Base-by-base conservation (phyloP, 2,329 filamentous ascomycete genomes). In the Zymoseptoria pseudotritici region DNA sequence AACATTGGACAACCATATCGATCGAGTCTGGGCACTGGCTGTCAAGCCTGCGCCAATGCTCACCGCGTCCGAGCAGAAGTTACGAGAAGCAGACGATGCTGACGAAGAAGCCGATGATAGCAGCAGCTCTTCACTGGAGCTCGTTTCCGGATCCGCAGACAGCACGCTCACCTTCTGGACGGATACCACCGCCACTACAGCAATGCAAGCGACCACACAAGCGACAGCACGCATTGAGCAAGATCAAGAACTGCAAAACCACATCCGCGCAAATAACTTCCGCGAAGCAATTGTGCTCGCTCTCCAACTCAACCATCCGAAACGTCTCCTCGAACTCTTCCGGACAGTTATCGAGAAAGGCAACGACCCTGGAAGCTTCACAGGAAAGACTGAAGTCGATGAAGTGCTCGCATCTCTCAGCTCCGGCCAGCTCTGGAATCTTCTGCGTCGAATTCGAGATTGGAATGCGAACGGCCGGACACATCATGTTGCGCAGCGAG, bases 401-500 rank as follows among this genome's bases (percentile, higher is more conserved):
- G 83, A 91, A 56, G 92, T 96, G 0, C 79, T 99, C 0, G 84
- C 81, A n/a, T 83, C 79, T 11, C 80, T 99, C 5, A 88, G 87
- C 4, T 87, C 94, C 67, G 88, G 93, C 67, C 93, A 97, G 72
- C 83, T 99, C 13, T 95, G 90, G 75, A 80, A 85, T 6, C 82
- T 99, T 13, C 82, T 99, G 0, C 79, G 93, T 46, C 82, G 94
- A 60, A 76, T 97, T 52, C 83, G 95, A 53, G 94, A 99, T 76
- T 99, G 94, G 94, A 99, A 99, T 73, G 96, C 94, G 4, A 97
- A 97, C 68, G 91, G 91, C 0, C 83, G 90, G 62, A 96, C 91
- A 3, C 87, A 91, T 0, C 83, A 86, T 4, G 86, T 97, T 1
- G 89, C 94, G 0, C 94, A 99, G 75, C 85, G 87, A 36, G 87